A percentile compares a stretch with the other conserved stretches of the same genome.
phyloP scores from a whole-genome alignment of 177 flowering plant species.

The Tripterygium wilfordii region DNA sequence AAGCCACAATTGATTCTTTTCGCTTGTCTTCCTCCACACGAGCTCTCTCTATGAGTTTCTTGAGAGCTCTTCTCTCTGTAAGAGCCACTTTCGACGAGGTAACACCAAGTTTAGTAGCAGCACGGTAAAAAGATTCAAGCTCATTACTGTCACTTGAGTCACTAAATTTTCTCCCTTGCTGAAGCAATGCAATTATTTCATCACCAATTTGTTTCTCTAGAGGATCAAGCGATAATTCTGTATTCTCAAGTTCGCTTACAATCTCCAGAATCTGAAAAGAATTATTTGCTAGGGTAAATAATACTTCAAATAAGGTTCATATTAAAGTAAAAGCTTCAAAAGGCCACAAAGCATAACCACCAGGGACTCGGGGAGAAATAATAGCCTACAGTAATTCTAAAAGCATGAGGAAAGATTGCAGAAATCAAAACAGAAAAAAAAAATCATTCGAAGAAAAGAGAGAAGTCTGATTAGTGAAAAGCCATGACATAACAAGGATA shows the following conservation, averaged over 20 bases:
- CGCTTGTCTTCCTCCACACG: conserved; percentile 83
- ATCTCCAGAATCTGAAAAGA: conserved; percentile 64
- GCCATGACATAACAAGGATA: too few species aligned
- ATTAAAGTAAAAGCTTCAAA: too few species aligned
- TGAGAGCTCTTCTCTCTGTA: conserved; percentile 86
- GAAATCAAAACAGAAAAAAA: too few species aligned
- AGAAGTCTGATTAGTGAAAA: too few species aligned
- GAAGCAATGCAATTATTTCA: conserved; percentile 79
- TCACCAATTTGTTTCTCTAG: conserved; percentile 86
- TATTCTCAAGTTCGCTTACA: conserved; percentile 57
- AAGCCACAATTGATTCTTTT: conserved; percentile 89
- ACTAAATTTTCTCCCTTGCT: conserved; percentile 67
- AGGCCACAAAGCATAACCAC: too few species aligned
- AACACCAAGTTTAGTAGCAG: conserved; percentile 76
- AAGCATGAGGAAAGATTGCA: too few species aligned
- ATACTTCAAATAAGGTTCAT: too few species aligned
- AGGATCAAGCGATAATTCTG: conserved; percentile 59
- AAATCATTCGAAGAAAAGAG: too few species aligned
- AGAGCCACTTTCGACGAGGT: conserved; percentile 91
- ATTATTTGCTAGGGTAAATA: background rate
- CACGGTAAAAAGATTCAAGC: conserved; percentile 83
- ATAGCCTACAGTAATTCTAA: too few species aligned
- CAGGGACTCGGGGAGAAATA: too few species aligned
- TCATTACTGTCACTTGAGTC: conserved; percentile 52
- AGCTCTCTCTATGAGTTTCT: conserved; percentile 75